Base-by-base conservation (phyloP, 2,329 filamentous ascomycete genomes). In the Paracorniculantispora psalliotae region DNA sequence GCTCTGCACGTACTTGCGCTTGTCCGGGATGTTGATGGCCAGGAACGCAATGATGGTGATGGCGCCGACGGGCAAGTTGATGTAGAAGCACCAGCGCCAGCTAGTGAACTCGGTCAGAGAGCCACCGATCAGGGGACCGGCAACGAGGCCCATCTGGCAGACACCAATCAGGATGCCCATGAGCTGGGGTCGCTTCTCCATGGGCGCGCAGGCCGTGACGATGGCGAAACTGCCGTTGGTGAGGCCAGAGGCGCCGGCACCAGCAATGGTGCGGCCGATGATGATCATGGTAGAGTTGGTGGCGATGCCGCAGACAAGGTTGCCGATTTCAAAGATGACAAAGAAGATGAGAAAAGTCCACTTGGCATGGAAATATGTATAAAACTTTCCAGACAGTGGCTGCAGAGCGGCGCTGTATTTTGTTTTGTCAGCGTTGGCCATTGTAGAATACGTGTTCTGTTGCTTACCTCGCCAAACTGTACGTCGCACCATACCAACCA, bases 401-500 rank as follows among this genome's bases (percentile, higher is more conserved):
- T 82, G 79, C 2, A 83, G 66, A 13, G 79, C 74, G 46, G 77
- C 74, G 59, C 78, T 82, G 55, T 50, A 25, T 15, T 9, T 19
- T 9, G 26, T 30, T n/a, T n/a, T n/a, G 53, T 67, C 39, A 67
- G 66, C 46, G 35, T 28, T 13, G 3, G 15, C 25, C 21, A 10
- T 6, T 33, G 51, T 4, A 25, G 8, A 12, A 19, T 5, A 13
- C 13, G 2, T 28, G 30, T 19, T 28, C 1, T n/a, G 12, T 47
- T 47, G 57, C 65, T 50, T 71, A 74, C 73, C 72, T 79, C 15
- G 76, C 68, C 39, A 83, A 70, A 35, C 76, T 75, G 63, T 81
- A 81, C 21, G 77, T 75, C 51, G 75, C 77, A 3, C 76, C 78
- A 64, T 84, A 84, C 81, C 81, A 84, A 39, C 81, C 81, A 15